These are phyloP conservation scores for Ailanthus altissimus DNA, from an alignment of 345 rosid species.

Conservation along the genomic window DNA sequence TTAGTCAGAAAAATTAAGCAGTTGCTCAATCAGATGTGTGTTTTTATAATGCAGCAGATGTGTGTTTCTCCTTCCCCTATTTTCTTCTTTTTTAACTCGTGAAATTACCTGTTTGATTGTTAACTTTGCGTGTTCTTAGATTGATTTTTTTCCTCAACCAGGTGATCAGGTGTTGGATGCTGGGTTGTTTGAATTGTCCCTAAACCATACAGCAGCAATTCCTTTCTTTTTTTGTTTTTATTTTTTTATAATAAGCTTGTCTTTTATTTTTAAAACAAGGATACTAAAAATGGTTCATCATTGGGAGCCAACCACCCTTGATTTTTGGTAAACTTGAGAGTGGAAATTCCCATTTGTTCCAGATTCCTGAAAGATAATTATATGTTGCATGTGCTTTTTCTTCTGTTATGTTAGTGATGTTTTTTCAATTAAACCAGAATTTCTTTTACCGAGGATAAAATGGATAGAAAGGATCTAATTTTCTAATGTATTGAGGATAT, in stretches of 20 bases:
- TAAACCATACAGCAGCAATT: neutral
- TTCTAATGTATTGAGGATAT: too few species aligned
- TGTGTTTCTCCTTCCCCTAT: neutral
- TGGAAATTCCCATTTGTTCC: too few species aligned
- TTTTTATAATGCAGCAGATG: too few species aligned
- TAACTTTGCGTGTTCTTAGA: neutral
- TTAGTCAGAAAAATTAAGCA: neutral
- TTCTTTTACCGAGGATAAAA: too few species aligned
- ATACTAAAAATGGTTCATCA: neutral
- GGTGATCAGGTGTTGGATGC: neutral
- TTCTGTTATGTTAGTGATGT: too few species aligned
- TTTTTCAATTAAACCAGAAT: too few species aligned
- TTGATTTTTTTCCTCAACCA: neutral
- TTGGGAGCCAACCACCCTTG: too few species aligned
- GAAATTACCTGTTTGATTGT: conserved; percentile 8
- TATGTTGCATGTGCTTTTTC: too few species aligned
- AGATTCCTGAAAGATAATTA: too few species aligned
- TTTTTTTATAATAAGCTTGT: too few species aligned
- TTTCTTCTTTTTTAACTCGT: neutral
- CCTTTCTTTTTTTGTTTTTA: neutral
- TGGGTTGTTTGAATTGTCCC: neutral
- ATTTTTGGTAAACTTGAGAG: too few species aligned
- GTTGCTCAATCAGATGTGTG: neutral
- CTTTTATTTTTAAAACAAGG: neutral
- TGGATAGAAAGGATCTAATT: too few species aligned